Conservation (phyloP, 179 eudicot genomes). For the Nepenthes alata region DNA sequence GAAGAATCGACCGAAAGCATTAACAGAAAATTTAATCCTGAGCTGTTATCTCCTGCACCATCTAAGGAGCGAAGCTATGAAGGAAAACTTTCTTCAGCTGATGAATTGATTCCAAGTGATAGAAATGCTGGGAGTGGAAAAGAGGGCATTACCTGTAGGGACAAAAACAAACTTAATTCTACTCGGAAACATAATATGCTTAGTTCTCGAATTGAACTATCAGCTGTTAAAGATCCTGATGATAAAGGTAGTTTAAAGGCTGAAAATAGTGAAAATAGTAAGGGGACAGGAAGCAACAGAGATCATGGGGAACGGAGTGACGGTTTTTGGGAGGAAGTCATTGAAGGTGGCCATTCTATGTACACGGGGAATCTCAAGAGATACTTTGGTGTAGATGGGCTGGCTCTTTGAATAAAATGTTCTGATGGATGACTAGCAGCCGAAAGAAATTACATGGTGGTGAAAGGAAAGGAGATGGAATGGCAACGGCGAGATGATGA, state of each 20-base stretch:
- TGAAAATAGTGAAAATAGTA: slow-evolving; percentile 59
- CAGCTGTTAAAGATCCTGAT: slow-evolving; percentile 28
- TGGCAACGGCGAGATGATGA: slow-evolving; percentile 53
- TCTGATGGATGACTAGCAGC: slow-evolving; percentile 46
- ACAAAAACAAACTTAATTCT: slow-evolving; percentile 23
- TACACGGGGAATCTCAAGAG: slow-evolving; percentile 32
- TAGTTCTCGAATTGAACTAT: slow-evolving; percentile 33
- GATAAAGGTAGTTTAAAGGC: slow-evolving; percentile 41
- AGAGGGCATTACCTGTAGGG: slow-evolving; percentile 24
- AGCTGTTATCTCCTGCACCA: slow-evolving; percentile 24
- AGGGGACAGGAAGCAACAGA: slow-evolving; percentile 60
- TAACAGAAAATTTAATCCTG: slow-evolving; percentile 36
- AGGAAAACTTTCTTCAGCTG: slow-evolving; percentile 21
- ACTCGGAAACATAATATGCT: slow-evolving; percentile 25
- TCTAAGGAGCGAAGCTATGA: slow-evolving; percentile 34
- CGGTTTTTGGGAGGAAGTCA: slow-evolving; percentile 52
- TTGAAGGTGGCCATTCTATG: slow-evolving; percentile 41
- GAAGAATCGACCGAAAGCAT: slow-evolving; percentile 50
- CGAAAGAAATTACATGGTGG: slow-evolving; percentile 30
- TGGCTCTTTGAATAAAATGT: slow-evolving; percentile 31
- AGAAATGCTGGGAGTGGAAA: slow-evolving; percentile 27
- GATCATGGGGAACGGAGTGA: slow-evolving; percentile 44
- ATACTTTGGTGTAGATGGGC: slow-evolving; percentile 39
- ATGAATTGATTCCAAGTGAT: slow-evolving; percentile 24
- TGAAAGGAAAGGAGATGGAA: slow-evolving; percentile 61